These are phyloP conservation scores for Lomentospora prolificans DNA, from an alignment of 2,329 filamentous ascomycete species.

Conservation along the genomic window DNA sequence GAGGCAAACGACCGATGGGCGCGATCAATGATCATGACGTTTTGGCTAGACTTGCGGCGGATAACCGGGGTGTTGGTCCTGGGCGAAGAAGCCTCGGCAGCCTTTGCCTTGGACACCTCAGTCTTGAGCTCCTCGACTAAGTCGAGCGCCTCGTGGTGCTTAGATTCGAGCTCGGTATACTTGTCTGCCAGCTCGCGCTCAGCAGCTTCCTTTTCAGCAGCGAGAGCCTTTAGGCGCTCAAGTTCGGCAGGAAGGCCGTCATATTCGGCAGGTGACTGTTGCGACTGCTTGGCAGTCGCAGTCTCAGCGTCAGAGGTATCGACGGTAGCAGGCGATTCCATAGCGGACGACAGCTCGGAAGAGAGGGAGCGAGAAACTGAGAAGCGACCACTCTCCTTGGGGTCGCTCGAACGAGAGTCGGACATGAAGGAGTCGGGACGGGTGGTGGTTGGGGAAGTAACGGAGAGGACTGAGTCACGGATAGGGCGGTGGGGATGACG, in stretches of 20 bases:
- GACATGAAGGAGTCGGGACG: slow-evolving; percentile 79
- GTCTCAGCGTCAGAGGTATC: slow-evolving; percentile 52
- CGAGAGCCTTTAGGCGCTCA: slow-evolving; percentile 58
- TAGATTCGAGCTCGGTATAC: slow-evolving; percentile 72
- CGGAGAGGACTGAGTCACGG: slow-evolving; percentile 47
- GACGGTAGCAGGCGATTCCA: slow-evolving; percentile 60
- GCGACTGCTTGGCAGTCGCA: slow-evolving; percentile 17
- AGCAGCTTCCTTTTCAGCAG: slow-evolving; percentile 66
- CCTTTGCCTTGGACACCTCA: slow-evolving; percentile 70
- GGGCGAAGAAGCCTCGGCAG: slow-evolving; percentile 48
- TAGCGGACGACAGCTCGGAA: slow-evolving; percentile 83
- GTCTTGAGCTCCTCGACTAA: slow-evolving; percentile 87
- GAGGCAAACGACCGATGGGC: slow-evolving; percentile 86
- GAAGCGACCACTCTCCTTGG: slow-evolving; percentile 52
- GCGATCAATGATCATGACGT: slow-evolving; percentile 75
- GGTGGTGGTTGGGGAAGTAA: slow-evolving; percentile 36
- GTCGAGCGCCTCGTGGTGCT: slow-evolving; percentile 73
- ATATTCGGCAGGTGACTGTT: slow-evolving; percentile 16
- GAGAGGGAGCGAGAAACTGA: slow-evolving; percentile 87
- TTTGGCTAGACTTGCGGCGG: slow-evolving; percentile 87
- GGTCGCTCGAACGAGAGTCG: slow-evolving; percentile 59
- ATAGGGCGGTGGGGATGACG: slow-evolving; percentile 47
- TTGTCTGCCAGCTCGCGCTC: slow-evolving; percentile 64
- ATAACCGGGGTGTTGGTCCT: slow-evolving; percentile 66
- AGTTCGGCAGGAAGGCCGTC: slow-evolving; percentile 40